These are phyloP conservation scores for Penicillium longicatenatum DNA, from an alignment of 495 filamentous ascomycete genomes.

Conservation along the genomic window DNA sequence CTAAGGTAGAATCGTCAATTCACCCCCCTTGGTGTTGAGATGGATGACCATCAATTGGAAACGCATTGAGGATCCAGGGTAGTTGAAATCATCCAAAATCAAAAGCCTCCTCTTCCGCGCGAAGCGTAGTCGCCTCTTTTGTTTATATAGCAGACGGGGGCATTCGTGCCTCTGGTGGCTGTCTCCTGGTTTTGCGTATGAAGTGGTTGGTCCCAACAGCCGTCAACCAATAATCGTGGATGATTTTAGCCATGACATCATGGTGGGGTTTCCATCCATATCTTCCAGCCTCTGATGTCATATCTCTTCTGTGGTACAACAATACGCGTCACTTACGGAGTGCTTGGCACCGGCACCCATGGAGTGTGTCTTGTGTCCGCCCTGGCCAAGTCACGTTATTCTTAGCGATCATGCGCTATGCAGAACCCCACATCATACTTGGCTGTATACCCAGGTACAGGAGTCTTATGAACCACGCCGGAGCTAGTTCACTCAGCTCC, in stretches of 20 bases:
- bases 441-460: neutral
- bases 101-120: neutral
- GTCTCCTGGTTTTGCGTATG: constrained; percentile 17
- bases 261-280: constrained; percentile 7
- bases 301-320: neutral
- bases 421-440: neutral
- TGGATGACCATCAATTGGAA: neutral
- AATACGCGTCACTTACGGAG: constrained; percentile 10
- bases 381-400: neutral
- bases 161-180: constrained; percentile 12
- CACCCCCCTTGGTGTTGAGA: neutral
- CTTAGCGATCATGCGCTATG: neutral
- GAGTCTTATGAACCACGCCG: neutral
- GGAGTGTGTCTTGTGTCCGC: neutral
- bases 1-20: neutral
- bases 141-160: constrained; percentile 26
- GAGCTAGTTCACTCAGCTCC: neutral
- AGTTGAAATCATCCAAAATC: neutral
- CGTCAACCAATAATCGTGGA: constrained; percentile 17
- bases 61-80: neutral
- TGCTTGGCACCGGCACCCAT: neutral
- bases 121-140: constrained; percentile 13
- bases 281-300: constrained; percentile 33
- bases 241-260: constrained; percentile 26
- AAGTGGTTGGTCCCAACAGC: constrained; percentile 12